These are phyloP conservation scores for Luffa acutangula DNA, from an alignment of 306 rosid genomes.

Conservation along the genomic window DNA sequence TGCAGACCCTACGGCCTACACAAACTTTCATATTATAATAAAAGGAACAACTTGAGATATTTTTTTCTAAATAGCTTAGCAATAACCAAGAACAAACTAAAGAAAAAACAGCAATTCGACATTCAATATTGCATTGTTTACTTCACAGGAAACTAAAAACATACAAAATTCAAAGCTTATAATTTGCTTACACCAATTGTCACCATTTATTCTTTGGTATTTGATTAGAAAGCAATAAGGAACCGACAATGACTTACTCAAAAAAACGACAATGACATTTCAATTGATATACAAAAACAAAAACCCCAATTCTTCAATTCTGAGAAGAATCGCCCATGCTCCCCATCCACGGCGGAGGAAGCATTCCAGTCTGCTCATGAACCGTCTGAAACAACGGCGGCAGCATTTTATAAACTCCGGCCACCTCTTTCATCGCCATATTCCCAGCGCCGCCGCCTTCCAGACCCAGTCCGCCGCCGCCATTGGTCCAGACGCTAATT, in stretches of 20 bases:
- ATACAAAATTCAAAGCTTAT: neutral
- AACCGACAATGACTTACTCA: neutral
- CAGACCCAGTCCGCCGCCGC: neutral
- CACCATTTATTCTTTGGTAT: no score
- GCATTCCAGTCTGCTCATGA: slow-evolving; percentile 32
- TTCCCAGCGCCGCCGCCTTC: slow-evolving; percentile 8
- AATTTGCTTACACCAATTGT: neutral
- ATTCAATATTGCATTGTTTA: neutral
- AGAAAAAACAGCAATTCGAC: neutral
- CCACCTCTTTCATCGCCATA: slow-evolving; percentile 20
- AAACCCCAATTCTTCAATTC: neutral
- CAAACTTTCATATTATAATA: no score
- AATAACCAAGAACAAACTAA: neutral
- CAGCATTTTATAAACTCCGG: slow-evolving; percentile 21
- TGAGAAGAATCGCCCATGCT: slow-evolving; percentile 14
- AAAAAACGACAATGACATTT: neutral
- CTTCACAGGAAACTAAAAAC: neutral
- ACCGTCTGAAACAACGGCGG: slow-evolving; percentile 28
- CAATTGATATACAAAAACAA: neutral
- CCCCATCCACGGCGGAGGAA: slow-evolving; percentile 29
- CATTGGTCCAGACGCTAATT: slow-evolving; percentile 27
- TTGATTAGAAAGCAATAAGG: neutral
- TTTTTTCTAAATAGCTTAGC: no score
- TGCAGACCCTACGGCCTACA: no score
- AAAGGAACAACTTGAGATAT: no score